Conservation (phyloP, 2,329 filamentous ascomycete species). For the Colletotrichum viniferum region DNA sequence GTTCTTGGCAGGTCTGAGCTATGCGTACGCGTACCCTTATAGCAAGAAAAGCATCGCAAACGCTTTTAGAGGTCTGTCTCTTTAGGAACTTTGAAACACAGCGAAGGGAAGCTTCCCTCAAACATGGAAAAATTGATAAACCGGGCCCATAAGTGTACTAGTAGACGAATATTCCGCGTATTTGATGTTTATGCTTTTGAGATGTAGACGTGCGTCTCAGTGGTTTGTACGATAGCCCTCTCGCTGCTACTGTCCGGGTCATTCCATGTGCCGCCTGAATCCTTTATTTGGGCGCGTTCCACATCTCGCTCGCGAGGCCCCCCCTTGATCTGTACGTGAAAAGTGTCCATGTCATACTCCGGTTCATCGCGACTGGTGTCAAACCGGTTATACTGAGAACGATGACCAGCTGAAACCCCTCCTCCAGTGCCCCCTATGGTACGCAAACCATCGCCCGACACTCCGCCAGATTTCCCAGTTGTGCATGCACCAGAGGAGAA, state of each 20-base stretch:
- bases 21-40: background rate
- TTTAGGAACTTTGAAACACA: background rate
- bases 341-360: background rate
- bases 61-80: background rate
- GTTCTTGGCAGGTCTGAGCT: background rate
- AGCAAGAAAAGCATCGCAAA: background rate
- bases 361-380: background rate
- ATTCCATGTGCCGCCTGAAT: background rate
- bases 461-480: background rate
- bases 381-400: background rate
- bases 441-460: background rate
- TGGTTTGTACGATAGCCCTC: background rate
- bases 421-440: background rate
- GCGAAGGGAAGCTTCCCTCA: background rate
- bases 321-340: background rate
- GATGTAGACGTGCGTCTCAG: background rate
- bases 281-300: background rate
- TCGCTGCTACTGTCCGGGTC: background rate
- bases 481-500: conserved; percentile 16
- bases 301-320: background rate
- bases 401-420: background rate
- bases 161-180: background rate
- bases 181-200: background rate
- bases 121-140: background rate
- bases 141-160: background rate